Base-by-base conservation (phyloP, 2,329 filamentous ascomycete genomes). In the Parascedosporium putredinis region DNA sequence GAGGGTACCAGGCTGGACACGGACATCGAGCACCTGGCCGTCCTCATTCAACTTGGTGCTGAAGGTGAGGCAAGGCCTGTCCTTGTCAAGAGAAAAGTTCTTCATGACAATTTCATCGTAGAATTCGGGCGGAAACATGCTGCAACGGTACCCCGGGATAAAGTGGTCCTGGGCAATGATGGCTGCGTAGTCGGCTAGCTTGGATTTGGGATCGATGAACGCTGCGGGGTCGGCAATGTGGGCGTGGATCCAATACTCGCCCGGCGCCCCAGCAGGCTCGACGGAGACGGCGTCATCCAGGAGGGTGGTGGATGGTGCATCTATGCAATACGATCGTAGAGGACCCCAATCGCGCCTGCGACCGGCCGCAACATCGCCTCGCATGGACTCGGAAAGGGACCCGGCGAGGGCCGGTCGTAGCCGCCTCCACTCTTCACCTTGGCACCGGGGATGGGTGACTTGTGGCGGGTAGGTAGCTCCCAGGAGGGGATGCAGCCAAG, bases 231-330 rank as follows among this genome's bases (percentile, higher is more conserved):
- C 88, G 12, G 88, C 87, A 38, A 86, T 76, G 61, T 93, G 87
- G 27, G 88, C 66, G 59, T 89, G 86, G 25, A 91, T 69, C 87
- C 87, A 93, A 58, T 78, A 79, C 55, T 84, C 72, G 47, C 71
- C 61, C 18, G 71, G 53, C 16, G 63, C 67, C 3, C 70, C 64
- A 1, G 82, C 75, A 43, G 65, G 62, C 59, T 88, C 82, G 6
- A 93, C 59, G 1, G 86, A 91, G 7, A 94, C 66, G 1, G 83
- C 87, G 60, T 94, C 87, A 56, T 94, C 87, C 51, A 93, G 84
- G 56, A 91, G 81, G 24, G 75, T 69, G 0, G 88, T 84, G 31
- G 65, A 67, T 18, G 73, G 70, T 24, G 76, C 73, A 59, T 94
- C 87, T 52, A 94, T 86, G 55, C 84, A 88, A 60, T 82, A 90